Evolutionary conservation across 139 green algal species (phyloP).

Genomic region (Choricystis sp.): DNA sequence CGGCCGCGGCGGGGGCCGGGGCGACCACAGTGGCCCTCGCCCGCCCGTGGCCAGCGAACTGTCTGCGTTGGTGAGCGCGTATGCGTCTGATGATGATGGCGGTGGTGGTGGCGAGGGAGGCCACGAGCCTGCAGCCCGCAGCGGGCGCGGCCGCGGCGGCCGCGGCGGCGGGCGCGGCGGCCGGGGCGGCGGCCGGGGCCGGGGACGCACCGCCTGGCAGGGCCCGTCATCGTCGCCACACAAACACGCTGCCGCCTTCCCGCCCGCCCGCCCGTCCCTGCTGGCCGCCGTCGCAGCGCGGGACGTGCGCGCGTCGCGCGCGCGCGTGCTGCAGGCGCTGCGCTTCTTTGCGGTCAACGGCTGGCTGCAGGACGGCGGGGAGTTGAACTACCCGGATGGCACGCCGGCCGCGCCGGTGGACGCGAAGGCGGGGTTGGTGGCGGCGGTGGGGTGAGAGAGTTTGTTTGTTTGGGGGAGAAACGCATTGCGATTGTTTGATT

Average conservation of each 20-base stretch:
- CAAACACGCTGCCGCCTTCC: no score
- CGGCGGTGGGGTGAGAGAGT: no score
- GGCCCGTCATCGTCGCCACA: not conserved
- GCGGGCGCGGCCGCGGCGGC: no score
- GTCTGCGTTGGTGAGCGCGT: not conserved
- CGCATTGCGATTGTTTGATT: no score
- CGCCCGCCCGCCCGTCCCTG: not conserved
- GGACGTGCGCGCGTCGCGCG: not conserved
- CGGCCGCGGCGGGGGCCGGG: no score
- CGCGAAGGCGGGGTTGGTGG: no score
- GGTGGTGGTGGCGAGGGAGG: not conserved
- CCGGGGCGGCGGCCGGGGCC: no score
- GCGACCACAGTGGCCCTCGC: not conserved
- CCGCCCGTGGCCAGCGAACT: not conserved
- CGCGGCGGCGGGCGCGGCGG: no score
- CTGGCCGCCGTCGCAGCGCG: not conserved
- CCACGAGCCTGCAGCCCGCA: not conserved
- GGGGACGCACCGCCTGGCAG: not conserved
- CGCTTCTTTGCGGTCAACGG: not conserved
- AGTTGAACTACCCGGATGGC: not conserved
- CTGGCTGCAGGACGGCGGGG: not conserved
- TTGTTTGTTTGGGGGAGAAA: no score
- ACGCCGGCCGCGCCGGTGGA: no score
- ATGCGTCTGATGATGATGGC: not conserved
- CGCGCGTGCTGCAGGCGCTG: not conserved